Evolutionary conservation across 805 yeast species (phyloP).

Genomic region (Candida sithepensis): DNA sequence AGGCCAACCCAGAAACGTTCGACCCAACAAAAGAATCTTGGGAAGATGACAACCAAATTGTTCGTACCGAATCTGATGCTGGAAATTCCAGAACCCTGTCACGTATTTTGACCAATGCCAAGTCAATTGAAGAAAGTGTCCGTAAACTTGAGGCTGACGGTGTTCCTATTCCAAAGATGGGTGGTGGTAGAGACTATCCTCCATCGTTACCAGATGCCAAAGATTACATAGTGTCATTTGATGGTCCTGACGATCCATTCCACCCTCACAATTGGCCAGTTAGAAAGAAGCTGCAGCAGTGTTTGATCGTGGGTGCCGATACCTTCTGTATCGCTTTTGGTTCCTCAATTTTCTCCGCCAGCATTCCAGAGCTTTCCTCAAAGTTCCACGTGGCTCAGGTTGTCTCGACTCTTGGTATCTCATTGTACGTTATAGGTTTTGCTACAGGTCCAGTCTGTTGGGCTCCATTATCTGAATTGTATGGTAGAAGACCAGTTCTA

Average conservation of each 20-base stretch:
- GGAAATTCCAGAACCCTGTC: conserved; percentile 30
- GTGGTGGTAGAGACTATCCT: conserved; percentile 62
- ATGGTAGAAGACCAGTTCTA: conserved; percentile 65
- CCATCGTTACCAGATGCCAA: conserved; percentile 53
- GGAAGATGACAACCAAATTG: conserved; percentile 5
- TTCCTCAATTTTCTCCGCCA: conserved; percentile 77
- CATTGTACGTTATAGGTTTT: conserved; percentile 87
- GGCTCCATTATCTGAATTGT: conserved; percentile 84
- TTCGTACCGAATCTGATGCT: conserved; percentile 17
- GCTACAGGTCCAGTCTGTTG: conserved; percentile 89
- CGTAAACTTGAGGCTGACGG: conserved; percentile 30
- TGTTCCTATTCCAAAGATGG: conserved; percentile 57
- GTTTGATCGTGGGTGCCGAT: conserved; percentile 43
- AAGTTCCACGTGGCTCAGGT: conserved; percentile 59
- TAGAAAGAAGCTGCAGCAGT: conserved; percentile 40
- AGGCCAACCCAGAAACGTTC: conserved; percentile 3
- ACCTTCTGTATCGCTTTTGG: conserved; percentile 64
- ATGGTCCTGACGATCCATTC: conserved; percentile 74
- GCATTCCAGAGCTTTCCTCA: conserved; percentile 43
- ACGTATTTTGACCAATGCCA: conserved; percentile 39
- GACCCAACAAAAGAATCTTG: conserved; percentile 3
- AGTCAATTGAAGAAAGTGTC: conserved; percentile 25
- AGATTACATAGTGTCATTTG: conserved; percentile 63
- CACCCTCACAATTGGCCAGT: conserved; percentile 79
- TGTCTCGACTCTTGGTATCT: conserved; percentile 71